Evolutionary conservation across 768 basidiomycete genomes (phyloP).

Genomic region (Tulasnella sp.): DNA sequence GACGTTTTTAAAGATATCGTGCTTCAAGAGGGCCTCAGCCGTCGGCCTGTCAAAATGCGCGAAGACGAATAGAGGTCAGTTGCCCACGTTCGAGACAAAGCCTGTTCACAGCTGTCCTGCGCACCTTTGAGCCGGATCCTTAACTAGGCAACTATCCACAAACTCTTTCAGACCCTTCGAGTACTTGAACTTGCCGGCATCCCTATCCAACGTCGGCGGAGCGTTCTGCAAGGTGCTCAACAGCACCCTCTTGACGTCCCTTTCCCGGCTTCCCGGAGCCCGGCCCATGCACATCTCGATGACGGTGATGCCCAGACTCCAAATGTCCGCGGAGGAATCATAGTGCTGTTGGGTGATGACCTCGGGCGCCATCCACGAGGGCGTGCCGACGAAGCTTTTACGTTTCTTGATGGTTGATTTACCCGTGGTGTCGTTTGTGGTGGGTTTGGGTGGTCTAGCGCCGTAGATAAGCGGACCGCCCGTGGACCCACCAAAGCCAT

Average conservation of each 20-base stretch:
- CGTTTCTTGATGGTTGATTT: conserved; percentile 59
- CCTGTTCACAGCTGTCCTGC: neutral
- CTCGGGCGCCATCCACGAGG: conserved; percentile 65
- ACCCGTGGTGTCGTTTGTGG: neutral
- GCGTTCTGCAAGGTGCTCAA: conserved; percentile 74
- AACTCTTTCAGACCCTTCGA: conserved; percentile 79
- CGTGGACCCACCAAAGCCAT: neutral
- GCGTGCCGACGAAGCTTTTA: conserved; percentile 87
- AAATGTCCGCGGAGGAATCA: conserved; percentile 82
- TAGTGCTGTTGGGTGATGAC: conserved; percentile 80
- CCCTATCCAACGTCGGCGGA: conserved; percentile 71
- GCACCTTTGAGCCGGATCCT: conserved; percentile 76
- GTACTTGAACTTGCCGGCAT: conserved; percentile 68
- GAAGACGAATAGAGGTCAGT: neutral
- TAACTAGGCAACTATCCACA: conserved; percentile 74
- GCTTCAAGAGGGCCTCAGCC: conserved; percentile 70
- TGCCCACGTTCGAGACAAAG: neutral
- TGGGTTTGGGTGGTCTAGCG: neutral
- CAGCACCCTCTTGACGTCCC: conserved; percentile 64
- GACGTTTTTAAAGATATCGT: conserved; percentile 71
- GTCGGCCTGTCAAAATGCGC: conserved; percentile 53
- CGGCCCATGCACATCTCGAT: conserved; percentile 83
- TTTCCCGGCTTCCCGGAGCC: conserved; percentile 74
- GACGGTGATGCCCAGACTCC: conserved; percentile 96
- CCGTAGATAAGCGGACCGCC: conserved; percentile 12